Conservation (phyloP, 305 asterid species). For the Fraxinus sp. region DNA sequence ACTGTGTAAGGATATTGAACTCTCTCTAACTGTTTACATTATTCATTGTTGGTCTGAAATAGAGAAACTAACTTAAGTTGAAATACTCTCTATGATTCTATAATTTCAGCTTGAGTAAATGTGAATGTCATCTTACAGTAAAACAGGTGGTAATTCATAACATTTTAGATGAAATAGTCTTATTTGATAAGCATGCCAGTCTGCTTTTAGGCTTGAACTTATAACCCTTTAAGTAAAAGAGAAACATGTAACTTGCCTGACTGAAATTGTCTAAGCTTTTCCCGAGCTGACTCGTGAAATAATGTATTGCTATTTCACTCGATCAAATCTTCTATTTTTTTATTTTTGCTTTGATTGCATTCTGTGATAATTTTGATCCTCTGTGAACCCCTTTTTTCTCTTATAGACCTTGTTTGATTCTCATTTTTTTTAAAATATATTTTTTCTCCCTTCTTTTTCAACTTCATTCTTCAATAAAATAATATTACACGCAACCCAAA, state of each 20-base stretch:
- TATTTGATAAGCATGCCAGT: neutral
- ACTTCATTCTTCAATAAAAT: too few relatives aligned
- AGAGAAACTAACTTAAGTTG: neutral
- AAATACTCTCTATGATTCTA: neutral
- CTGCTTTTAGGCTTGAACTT: neutral
- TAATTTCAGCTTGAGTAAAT: neutral
- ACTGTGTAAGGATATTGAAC: constrained; percentile 63
- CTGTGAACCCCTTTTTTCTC: neutral
- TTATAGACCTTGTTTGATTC: neutral
- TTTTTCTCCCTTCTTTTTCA: too few relatives aligned
- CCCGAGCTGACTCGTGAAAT: neutral
- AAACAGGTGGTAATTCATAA: neutral
- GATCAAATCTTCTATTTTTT: neutral
- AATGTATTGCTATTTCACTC: neutral
- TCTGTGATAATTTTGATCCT: neutral
- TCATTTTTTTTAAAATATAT: too few relatives aligned
- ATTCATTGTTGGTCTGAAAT: neutral
- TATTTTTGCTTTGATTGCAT: neutral
- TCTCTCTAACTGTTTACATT: constrained; percentile 13
- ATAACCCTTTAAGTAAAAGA: neutral
- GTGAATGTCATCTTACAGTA: neutral
- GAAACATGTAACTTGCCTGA: neutral
- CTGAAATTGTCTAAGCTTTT: neutral
- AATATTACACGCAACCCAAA: too few relatives aligned
- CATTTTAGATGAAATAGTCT: constrained; percentile 6